phyloP scores from a whole-genome alignment of 805 yeast species.

The Tetrapisispora arboricola region DNA sequence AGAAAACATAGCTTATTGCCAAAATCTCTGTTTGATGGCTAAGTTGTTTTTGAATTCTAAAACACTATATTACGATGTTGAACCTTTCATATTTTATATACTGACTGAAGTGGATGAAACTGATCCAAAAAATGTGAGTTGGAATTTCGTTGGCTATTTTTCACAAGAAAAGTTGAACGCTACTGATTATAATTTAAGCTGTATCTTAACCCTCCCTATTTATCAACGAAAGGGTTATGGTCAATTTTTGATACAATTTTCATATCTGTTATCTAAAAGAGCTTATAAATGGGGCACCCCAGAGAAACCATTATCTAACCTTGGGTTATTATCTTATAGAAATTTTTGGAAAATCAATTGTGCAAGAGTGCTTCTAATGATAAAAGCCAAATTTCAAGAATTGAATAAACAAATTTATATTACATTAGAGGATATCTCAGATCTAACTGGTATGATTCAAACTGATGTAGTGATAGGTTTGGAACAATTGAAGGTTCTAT shows the following conservation, averaged over 20 bases:
- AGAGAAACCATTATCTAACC: constrained; percentile 82
- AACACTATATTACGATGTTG: constrained; percentile 88
- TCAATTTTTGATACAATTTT: constrained; percentile 75
- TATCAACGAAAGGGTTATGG: constrained; percentile 88
- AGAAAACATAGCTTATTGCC: constrained; percentile 72
- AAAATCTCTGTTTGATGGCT: constrained; percentile 80
- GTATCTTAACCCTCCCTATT: constrained; percentile 82
- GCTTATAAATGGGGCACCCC: constrained; percentile 84
- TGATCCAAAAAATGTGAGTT: constrained; percentile 25
- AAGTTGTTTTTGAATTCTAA: constrained; percentile 84
- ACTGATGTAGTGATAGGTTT: constrained; percentile 82
- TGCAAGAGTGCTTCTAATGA: constrained; percentile 31
- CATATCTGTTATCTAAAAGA: constrained; percentile 64
- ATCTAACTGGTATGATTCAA: constrained; percentile 72
- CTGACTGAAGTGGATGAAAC: constrained; percentile 54
- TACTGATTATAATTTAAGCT: constrained; percentile 74
- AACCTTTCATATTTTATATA: constrained; percentile 85
- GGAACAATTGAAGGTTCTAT: constrained; percentile 61
- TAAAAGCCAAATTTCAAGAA: constrained; percentile 4
- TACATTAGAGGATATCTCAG: constrained; percentile 53
- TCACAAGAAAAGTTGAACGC: constrained; percentile 72
- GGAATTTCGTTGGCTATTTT: constrained; percentile 88
- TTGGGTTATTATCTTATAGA: constrained; percentile 78
- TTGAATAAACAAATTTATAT: constrained; percentile 13
- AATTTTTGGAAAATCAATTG: constrained; percentile 74